Percentiles rank a stretch among this genome's conserved stretches.
phyloP scores from a whole-genome alignment of 75 land plant genomes.

The Adiantum capillusveneris region DNA sequence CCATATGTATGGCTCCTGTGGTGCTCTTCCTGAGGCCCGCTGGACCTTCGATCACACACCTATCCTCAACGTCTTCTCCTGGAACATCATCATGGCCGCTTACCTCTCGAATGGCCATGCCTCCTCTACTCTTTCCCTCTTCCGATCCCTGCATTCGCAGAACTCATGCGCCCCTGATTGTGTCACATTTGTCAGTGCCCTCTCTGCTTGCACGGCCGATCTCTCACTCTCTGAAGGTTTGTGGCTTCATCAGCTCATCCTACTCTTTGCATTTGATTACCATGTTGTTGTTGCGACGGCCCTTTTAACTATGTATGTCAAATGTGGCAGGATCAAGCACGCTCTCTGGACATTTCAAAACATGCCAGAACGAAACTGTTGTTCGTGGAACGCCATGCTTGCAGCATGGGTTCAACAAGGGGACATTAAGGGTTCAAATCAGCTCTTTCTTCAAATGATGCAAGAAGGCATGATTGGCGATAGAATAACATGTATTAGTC shows the following conservation, averaged over 20 bases:
- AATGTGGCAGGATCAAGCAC: slow-evolving; percentile 7
- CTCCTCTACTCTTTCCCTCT: no score
- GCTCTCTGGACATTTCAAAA: slow-evolving; percentile 6
- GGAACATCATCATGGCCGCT: slow-evolving; percentile 42
- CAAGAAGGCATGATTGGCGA: no score
- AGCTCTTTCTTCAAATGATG: no score
- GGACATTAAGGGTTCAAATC: neutral
- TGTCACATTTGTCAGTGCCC: no score
- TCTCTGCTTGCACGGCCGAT: no score
- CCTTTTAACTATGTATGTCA: slow-evolving; percentile 13
- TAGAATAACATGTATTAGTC: no score
- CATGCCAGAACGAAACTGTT: neutral
- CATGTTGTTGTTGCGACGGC: slow-evolving; percentile 6
- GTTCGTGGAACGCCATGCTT: slow-evolving; percentile 16
- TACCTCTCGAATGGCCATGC: no score
- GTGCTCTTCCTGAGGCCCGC: slow-evolving; percentile 10
- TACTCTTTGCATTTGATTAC: no score
- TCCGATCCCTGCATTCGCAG: no score
- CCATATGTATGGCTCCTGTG: slow-evolving; percentile 1
- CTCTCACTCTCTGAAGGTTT: no score
- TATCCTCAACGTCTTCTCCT: slow-evolving; percentile 35
- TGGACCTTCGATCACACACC: slow-evolving; percentile 37
- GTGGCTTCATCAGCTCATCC: no score
- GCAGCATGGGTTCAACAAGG: slow-evolving; percentile 5
- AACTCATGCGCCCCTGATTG: no score